Evolutionary conservation across 495 filamentous ascomycete species (phyloP).

Genomic region (Aspergillus carlsbadensis): DNA sequence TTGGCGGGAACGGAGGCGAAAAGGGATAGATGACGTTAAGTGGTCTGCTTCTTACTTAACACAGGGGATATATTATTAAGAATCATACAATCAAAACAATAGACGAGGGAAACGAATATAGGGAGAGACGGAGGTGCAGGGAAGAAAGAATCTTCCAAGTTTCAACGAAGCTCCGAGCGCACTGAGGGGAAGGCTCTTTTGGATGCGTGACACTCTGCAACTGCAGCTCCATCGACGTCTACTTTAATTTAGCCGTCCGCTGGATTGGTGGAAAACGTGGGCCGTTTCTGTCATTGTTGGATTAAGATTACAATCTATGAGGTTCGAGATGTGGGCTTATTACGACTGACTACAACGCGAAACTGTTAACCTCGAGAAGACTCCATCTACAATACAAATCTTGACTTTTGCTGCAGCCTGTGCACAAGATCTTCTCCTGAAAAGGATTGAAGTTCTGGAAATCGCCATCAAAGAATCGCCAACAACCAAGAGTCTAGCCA

Average conservation of each 20-base stretch:
- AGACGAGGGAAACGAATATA: neutral
- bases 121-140: neutral
- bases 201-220: neutral
- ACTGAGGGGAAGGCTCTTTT: neutral
- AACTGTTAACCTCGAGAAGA: neutral
- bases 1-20: neutral
- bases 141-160: neutral
- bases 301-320: conserved; percentile 5
- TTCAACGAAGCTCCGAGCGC: neutral
- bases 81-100: neutral
- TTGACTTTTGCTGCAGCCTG: neutral
- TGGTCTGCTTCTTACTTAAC: neutral
- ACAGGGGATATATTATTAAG: neutral
- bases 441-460: neutral
- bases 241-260: neutral
- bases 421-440: too few species aligned
- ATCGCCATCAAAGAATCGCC: neutral
- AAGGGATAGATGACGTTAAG: neutral
- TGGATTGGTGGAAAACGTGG: conserved; percentile 14
- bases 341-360: neutral
- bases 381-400: neutral
- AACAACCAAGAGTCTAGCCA: neutral
- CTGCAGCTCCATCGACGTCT: neutral
- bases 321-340: neutral
- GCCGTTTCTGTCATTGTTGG: conserved; percentile 10